phyloP scores from a whole-genome alignment of 768 basidiomycete genomes.

The Fomitopsis pulvina region DNA sequence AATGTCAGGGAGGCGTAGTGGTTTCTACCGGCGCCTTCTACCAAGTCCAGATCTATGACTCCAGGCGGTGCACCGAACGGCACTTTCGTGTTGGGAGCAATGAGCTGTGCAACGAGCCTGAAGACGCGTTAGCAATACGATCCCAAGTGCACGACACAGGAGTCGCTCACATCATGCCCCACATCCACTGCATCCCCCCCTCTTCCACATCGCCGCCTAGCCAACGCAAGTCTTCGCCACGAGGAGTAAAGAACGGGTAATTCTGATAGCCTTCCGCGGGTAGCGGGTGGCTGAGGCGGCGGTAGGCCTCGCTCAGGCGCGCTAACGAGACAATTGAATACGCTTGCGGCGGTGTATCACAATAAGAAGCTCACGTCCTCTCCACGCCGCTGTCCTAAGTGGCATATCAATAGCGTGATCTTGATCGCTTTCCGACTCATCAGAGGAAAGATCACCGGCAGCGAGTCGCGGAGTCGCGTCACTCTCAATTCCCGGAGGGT shows the following conservation, averaged over 20 bases:
- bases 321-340: conserved; percentile 5
- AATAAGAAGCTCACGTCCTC: not conserved
- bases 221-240: conserved; percentile 66
- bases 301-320: conserved; percentile 23
- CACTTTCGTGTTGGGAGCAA: conserved; percentile 37
- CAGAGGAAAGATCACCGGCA: not conserved
- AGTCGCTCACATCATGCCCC: conserved; percentile 52
- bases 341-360: not conserved
- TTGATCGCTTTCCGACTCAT: not conserved
- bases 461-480: conserved; percentile 1
- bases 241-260: conserved; percentile 71
- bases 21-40: conserved; percentile 39
- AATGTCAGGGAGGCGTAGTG: conserved; percentile 69
- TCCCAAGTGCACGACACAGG: not conserved
- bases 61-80: conserved; percentile 26
- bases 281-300: conserved; percentile 45
- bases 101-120: conserved; percentile 60
- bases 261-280: conserved; percentile 49
- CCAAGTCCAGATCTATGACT: conserved; percentile 43
- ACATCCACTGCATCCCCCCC: conserved; percentile 67
- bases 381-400: not conserved
- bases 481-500: conserved; percentile 58
- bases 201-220: conserved; percentile 42
- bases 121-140: not conserved
- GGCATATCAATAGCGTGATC: not conserved